These are phyloP conservation scores for Solanum hybrid DNA, from an alignment of 305 asterid genomes.

Conservation along the genomic window DNA sequence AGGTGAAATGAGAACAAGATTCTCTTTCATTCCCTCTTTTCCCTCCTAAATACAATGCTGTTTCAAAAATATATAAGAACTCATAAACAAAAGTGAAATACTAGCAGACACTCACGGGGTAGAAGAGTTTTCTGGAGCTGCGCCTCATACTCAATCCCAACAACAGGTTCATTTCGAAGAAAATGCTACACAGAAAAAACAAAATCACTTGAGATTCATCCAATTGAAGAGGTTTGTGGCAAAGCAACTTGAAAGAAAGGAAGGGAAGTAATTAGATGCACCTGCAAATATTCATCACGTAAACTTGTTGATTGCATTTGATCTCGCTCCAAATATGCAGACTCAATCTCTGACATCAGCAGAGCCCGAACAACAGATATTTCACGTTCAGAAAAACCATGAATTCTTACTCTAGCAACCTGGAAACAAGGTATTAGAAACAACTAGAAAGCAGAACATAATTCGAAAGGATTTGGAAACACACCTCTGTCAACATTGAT, in stretches of 20 bases:
- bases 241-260: conserved; percentile 1
- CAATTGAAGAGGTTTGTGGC: neutral
- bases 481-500: conserved; percentile 89
- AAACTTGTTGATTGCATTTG: conserved; percentile 80
- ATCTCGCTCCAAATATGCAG: conserved; percentile 87
- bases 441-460: conserved; percentile 10
- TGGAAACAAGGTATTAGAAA: conserved; percentile 40
- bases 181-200: conserved; percentile 54
- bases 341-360: conserved; percentile 89
- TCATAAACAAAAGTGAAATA: neutral
- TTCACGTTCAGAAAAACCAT: conserved; percentile 94
- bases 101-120: conserved; percentile 53
- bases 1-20: neutral
- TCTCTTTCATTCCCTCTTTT: neutral
- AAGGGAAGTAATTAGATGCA: conserved; percentile 9
- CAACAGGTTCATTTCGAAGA: conserved; percentile 86
- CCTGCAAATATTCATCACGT: conserved; percentile 89
- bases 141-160: conserved; percentile 89
- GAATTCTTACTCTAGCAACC: conserved; percentile 84
- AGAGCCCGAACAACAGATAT: conserved; percentile 66
- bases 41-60: neutral
- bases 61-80: neutral
- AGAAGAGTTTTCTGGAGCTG: conserved; percentile 84
- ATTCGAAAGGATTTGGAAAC: conserved; percentile 10
- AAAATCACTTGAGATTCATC: neutral